Conservation (phyloP, 345 rosid species). For the Alliaria petiolata region DNA sequence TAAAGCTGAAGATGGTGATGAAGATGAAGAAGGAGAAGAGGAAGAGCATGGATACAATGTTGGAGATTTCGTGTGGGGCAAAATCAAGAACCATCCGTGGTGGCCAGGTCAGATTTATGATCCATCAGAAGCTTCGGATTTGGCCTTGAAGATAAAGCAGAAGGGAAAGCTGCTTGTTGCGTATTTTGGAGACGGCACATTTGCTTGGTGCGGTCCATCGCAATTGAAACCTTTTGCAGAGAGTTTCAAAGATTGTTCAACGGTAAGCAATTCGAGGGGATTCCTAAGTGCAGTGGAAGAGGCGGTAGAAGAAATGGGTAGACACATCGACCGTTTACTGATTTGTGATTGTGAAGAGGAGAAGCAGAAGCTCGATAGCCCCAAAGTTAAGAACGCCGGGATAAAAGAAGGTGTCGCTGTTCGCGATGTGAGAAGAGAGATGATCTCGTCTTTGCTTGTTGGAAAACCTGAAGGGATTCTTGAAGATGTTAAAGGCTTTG, state of each 20-base stretch:
- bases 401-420: constrained; percentile 63
- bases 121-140: constrained; percentile 66
- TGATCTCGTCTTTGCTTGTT: constrained; percentile 39
- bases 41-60: constrained; percentile 45
- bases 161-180: constrained; percentile 70
- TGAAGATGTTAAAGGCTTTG: constrained; percentile 41
- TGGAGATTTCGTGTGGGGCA: constrained; percentile 97
- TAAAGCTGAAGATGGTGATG: not conserved
- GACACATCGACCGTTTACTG: constrained; percentile 52
- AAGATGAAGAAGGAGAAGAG: constrained; percentile 31
- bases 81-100: constrained; percentile 92
- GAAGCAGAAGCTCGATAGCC: constrained; percentile 32
- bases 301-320: constrained; percentile 61
- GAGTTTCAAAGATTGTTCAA: constrained; percentile 57
- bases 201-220: constrained; percentile 84
- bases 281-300: constrained; percentile 51
- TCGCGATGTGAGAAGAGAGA: constrained; percentile 51
- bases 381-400: constrained; percentile 58
- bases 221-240: constrained; percentile 80
- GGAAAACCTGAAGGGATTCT: constrained; percentile 49
- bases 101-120: constrained; percentile 96
- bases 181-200: constrained; percentile 79
- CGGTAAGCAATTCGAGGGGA: constrained; percentile 50
- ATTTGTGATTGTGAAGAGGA: constrained; percentile 52
- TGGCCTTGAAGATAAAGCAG: constrained; percentile 51